Evolutionary conservation across 306 rosid species (phyloP), one percentile per base, ranked within the genome.

Genomic region (Heteromeles arbutifolia): DNA sequence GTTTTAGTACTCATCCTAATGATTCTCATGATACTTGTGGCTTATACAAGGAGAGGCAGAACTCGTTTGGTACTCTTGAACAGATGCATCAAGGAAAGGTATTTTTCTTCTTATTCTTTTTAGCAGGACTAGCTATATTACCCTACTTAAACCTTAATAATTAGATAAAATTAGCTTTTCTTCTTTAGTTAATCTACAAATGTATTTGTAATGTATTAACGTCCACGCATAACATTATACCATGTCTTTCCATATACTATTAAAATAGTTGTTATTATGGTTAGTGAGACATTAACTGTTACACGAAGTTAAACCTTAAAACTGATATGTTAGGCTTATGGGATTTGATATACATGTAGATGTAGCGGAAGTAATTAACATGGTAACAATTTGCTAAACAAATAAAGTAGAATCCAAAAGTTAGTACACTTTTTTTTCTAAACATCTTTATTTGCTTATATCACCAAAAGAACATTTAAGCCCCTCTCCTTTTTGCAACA

Each of bases 11-110:
- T 25, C 61, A 67, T 11, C 74, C 25, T 78, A 32, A 5, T 34
- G 24, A 26, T 39, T 72, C 85, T 25, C 85, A 84, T n/a, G 78
- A 76, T 45, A 79, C 62, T 64, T 73, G 69, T 76, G 78, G 75
- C 74, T 56, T 39, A 31, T 78, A 78, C 63, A 74, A 69, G 45
- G 82, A 74, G 1, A 74, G 65, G 72, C 81, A 74, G 72, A 78
- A 90, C 41, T 41, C 31, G 24, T 82, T 79, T 71, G 77, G 41
- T 73, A 82, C 76, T 69, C 85, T 81, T 74, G 83, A 85, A 61
- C 79, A 58, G 59, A 81, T 85, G 76, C 93, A 77, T 31, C 87
- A 81, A 52, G 21, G 54, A 48, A 48, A 48, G 54, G 54, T 48
- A 48, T 15, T 48, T 8, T 48, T 14, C 53, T 48, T 48, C 21